These are phyloP conservation scores for Ajuga reptans DNA, from an alignment of 305 asterid genomes.

Conservation along the genomic window DNA sequence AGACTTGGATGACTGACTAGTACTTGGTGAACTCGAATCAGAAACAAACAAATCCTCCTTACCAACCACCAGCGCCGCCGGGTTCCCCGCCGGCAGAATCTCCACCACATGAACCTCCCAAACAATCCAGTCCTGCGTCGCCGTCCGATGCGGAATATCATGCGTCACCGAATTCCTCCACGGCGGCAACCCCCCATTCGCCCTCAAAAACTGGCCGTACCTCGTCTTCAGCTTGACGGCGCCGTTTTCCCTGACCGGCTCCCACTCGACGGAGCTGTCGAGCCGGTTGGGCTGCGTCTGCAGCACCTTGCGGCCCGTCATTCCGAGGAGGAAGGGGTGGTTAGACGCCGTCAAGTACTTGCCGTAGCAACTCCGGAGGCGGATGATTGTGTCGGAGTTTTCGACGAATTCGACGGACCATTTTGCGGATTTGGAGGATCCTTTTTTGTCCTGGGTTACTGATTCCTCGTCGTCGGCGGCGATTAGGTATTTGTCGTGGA, in stretches of 20 bases:
- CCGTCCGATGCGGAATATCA: conserved; percentile 76
- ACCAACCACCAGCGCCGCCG: conserved; percentile 1
- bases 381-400: conserved; percentile 41
- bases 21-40: conserved; percentile 33
- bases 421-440: conserved; percentile 52
- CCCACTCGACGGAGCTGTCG: conserved; percentile 75
- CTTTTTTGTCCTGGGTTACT: conserved; percentile 57
- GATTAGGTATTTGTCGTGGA: conserved; percentile 59
- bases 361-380: conserved; percentile 68
- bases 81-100: conserved; percentile 26
- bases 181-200: conserved; percentile 84
- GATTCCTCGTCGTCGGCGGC: conserved; percentile 77
- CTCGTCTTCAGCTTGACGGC: conserved; percentile 52
- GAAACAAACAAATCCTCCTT: conserved; percentile 30
- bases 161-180: conserved; percentile 93
- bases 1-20: conserved; percentile 28
- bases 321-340: conserved; percentile 67
- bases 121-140: conserved; percentile 73
- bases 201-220: conserved; percentile 67
- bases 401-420: conserved; percentile 75
- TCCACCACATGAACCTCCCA: conserved; percentile 88
- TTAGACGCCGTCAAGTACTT: conserved; percentile 85
- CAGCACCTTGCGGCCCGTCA: conserved; percentile 68
- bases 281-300: conserved; percentile 59
- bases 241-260: conserved; percentile 50